Base-by-base conservation (phyloP, 352 stramenopile genomes). In the Achlya hypogyna region DNA sequence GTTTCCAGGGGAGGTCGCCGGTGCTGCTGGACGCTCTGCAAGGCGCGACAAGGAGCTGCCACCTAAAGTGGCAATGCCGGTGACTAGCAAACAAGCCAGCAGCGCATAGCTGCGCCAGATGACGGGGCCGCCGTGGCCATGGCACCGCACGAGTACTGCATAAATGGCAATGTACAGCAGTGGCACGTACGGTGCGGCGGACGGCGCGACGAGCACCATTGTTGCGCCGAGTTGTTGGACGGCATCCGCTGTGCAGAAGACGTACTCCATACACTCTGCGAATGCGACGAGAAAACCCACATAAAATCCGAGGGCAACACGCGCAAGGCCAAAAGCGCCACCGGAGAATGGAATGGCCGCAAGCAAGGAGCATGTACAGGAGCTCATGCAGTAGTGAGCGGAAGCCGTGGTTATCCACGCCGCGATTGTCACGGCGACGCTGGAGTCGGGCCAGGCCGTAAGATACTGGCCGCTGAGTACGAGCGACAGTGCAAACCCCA, bases 301-400 rank as follows among this genome's bases (percentile, higher is more conserved):
- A 32, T 62, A 49, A 29, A 62, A 62, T 14, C 53, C 31, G 31
- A 62, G 10, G 18, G 53, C 34, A 3, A 62, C 35, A 9, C 53
- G 53, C 18, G 53, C 53, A 16, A 62, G 53, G 23, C 53, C 53
- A 49, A 49, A 62, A 3, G 53, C 35, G 53, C 53, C 53, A 32
- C 53, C 53, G 10, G 53, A 62, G 35, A 62, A 62, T 4, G 18
- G 53, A 27, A 62, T 62, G 2, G 38, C 38, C 4, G 38, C 38
- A 9, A 45, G 38, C 38, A 45, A 45, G 6, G 14, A 10, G 38
- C 38, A n/a, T 9, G 38, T 45, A 18, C 38, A 45, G 38, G n/a
- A 10, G 38, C 38, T 45, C 38, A 45, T 45, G 6, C 38, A n/a
- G 38, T 45, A 45, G 38, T n/a, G n/a, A 10, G 38, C 38, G 12